Evolutionary conservation across 169 alveolate genomes (phyloP).

Genomic region (Neospora caninum): DNA sequence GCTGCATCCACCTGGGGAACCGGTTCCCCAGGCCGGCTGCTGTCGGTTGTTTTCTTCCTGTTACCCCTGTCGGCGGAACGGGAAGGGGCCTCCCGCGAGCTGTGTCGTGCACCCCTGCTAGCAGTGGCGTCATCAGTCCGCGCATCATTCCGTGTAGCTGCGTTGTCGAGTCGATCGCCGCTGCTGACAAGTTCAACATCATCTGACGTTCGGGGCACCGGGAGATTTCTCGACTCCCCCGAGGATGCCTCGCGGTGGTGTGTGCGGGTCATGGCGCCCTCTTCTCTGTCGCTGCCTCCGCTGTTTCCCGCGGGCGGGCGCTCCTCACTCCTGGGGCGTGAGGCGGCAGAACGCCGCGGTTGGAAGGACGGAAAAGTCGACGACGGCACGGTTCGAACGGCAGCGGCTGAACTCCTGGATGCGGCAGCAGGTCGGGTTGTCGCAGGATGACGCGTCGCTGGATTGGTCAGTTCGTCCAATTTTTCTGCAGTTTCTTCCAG

Average conservation of each 20-base stretch:
- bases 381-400: neutral
- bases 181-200: neutral
- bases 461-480: neutral
- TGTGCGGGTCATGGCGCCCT: neutral
- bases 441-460: neutral
- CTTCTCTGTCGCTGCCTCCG: neutral
- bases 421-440: neutral
- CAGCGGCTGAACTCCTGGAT: neutral
- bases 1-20: neutral
- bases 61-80: neutral
- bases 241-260: neutral
- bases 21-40: neutral
- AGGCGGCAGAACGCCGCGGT: neutral
- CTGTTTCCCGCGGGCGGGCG: neutral
- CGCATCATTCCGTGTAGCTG: too few species aligned
- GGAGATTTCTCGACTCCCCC: neutral
- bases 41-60: neutral
- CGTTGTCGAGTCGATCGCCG: too few species aligned
- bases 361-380: neutral
- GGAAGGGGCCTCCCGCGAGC: neutral
- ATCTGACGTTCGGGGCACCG: neutral
- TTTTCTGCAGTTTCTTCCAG: neutral
- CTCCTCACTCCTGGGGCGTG: neutral
- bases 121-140: neutral
- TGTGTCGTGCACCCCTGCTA: neutral